Evolutionary conservation across 108 stramenopile species (phyloP), one percentile per base, ranked within the genome.

Genomic region (Cyclotella kingstonii): DNA sequence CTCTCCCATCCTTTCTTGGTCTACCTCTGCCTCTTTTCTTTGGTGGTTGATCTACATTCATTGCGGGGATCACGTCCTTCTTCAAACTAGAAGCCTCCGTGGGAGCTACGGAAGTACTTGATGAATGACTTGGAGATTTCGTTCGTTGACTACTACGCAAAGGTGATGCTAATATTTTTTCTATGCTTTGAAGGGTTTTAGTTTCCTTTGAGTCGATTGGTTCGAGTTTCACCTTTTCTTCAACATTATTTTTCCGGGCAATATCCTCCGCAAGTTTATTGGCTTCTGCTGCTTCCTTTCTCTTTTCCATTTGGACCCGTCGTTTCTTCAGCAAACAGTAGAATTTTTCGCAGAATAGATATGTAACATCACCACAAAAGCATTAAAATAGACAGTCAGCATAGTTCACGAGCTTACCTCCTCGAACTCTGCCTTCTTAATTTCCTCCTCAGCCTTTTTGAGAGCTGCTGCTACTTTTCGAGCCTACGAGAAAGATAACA

Each of bases 21-120:
- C 77, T 54, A 19, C 77, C 77, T 34, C 71, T 59, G 15, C 77
- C 77, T 57, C 72, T 67, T 43, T 73, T 73, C 17, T 53, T 30
- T 2, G 72, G 72, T 7, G 48, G 72, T 18, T 40, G 56, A 12
- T 54, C 54, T 12, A 2, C 22, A 38, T 8, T 35, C 12, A 36
- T 18, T 17, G 43, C 15, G 15, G 28, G 12, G 5, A 26, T 54
- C 17, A 48, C 11, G 44, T 45, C 36, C 34, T 46, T 29, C 49
- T 33, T 18, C 44, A 42, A 30, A 25, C 34, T 8, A 39, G 30
- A 35, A 8, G 14, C 36, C 30, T 41, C 22, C 9, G 36, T 25
- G 2, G 33, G 34, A 27, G 40, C 25, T n/a, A 41, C 23, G 23
- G 56, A n/a, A 22, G 56, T 33, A 1, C n/a, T 14, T 58, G 28